phyloP scores from a whole-genome alignment of 352 stramenopile genomes.

The Thraustochytrium striatum region DNA sequence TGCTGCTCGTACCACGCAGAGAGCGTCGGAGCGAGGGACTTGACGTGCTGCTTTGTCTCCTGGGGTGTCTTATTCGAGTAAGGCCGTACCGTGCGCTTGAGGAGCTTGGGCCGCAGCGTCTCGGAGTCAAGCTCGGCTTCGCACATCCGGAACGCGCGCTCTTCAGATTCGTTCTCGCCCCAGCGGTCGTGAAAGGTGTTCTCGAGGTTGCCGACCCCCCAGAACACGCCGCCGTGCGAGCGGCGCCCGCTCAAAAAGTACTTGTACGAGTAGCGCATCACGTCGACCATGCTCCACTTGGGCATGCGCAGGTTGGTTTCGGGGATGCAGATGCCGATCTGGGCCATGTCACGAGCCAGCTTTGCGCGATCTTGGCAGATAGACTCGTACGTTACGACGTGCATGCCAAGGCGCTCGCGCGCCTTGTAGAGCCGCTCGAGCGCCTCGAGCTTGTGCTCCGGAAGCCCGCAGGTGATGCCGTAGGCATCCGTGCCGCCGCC shows the following conservation, averaged over 20 bases:
- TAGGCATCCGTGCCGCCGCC: neutral
- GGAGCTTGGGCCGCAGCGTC: slow-evolving; percentile 5
- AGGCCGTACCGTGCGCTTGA: neutral
- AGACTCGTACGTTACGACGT: neutral
- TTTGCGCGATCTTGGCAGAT: neutral
- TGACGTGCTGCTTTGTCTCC: neutral
- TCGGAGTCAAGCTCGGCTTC: slow-evolving; percentile 2
- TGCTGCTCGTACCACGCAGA: neutral
- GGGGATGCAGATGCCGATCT: neutral
- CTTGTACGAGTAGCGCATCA: slow-evolving; percentile 9
- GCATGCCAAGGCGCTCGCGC: neutral
- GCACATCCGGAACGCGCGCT: neutral
- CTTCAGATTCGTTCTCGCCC: neutral
- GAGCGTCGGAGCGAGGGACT: neutral
- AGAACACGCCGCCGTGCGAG: neutral
- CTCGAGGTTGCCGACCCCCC: neutral
- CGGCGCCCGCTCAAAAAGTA: neutral
- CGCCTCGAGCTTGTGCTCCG: neutral
- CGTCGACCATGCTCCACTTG: slow-evolving; percentile 12
- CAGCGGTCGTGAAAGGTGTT: slow-evolving; percentile 1
- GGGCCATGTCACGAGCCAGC: neutral
- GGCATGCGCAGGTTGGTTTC: neutral
- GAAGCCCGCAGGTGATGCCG: neutral
- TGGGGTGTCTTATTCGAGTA: neutral
- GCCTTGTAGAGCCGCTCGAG: neutral